A percentile compares a stretch with the other conserved stretches of the same genome.
phyloP scores from a whole-genome alignment of 2,329 filamentous ascomycete species.

The Cryphonectria japonica region DNA sequence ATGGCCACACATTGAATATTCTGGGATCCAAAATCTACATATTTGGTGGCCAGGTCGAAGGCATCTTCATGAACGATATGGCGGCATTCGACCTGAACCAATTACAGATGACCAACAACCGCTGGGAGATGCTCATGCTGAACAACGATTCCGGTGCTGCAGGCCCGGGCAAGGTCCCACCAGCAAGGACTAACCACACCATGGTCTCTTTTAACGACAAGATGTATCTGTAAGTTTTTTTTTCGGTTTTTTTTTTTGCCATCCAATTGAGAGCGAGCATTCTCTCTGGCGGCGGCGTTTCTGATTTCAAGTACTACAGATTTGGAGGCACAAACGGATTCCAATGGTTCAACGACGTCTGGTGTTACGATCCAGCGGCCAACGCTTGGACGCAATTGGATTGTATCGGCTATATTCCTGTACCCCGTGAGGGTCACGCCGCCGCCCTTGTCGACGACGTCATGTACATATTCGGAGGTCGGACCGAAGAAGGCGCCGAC shows the following conservation, averaged over 20 bases:
- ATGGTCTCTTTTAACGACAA: slow-evolving; percentile 91
- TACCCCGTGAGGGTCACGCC: slow-evolving; percentile 91
- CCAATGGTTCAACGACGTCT: slow-evolving; percentile 99
- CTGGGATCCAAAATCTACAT: slow-evolving; percentile 96
- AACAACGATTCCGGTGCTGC: slow-evolving; percentile 68
- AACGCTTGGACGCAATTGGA: slow-evolving; percentile 89
- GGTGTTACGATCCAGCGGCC: slow-evolving; percentile 84
- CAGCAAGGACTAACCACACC: slow-evolving; percentile 92
- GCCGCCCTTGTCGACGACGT: slow-evolving; percentile 93
- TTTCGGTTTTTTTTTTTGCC: not conserved
- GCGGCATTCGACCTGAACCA: slow-evolving; percentile 95
- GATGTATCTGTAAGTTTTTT: slow-evolving; percentile 77
- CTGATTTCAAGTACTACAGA: slow-evolving; percentile 47
- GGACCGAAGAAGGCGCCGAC: slow-evolving; percentile 90
- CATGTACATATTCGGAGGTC: slow-evolving; percentile 98
- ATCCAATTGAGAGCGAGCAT: not conserved
- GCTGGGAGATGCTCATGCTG: slow-evolving; percentile 90
- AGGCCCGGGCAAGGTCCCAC: slow-evolving; percentile 70
- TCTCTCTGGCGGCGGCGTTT: not conserved
- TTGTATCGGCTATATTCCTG: slow-evolving; percentile 96
- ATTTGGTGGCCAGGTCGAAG: slow-evolving; percentile 96
- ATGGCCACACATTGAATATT: slow-evolving; percentile 96
- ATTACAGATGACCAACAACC: slow-evolving; percentile 85
- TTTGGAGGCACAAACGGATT: slow-evolving; percentile 97
- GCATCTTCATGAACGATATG: slow-evolving; percentile 96